Base-by-base conservation (phyloP, 805 yeast genomes). In the Saturnispora ahearnii region DNA sequence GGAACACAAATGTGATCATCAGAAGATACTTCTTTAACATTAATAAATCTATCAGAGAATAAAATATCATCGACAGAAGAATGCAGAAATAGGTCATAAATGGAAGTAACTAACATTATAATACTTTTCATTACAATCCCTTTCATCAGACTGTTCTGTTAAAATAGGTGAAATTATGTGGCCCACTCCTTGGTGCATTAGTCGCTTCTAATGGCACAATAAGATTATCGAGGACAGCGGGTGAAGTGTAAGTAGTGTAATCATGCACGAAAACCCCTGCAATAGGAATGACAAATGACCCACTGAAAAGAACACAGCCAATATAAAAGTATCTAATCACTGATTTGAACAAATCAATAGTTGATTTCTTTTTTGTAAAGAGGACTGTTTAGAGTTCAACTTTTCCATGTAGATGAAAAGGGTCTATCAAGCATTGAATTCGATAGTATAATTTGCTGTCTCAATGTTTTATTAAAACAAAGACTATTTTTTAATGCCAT, bases 21-120 rank as follows among this genome's bases (percentile, higher is more conserved):
- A 48, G 71, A 70, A 44, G 68, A 71, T 8, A 51, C 67, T 57
- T 72, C 77, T 62, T 76, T 76, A 59, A 90, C 73, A 49, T 78
- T 76, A 47, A 91, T 70, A 48, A 73, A 71, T 63, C 85, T 87
- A 51, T 71, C 72, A 47, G 67, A 73, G 28, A 90, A 84, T 66
- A 89, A 95, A 56, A 91, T 79, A 54, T 78, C 78, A 50, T 87
- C 80, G 49, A 95, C 96, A 62, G 84, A 93, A 50, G 96, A 96
- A 72, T 90, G 96, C 62, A 83, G 78, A 69, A 84, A 91, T 53
- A 73, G 73, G 40, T 84, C 90, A 62, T 85, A 87, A 62, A 87
- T 88, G 2, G 66, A 69, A 70, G 95, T 82, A 52, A 93, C 82
- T 60, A 91, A 83, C 49, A 84, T 73, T 68, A 96, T 80, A 48